Evolutionary conservation across 257 asterid genomes (phyloP).

Genomic region (Solanum raphanifolium): DNA sequence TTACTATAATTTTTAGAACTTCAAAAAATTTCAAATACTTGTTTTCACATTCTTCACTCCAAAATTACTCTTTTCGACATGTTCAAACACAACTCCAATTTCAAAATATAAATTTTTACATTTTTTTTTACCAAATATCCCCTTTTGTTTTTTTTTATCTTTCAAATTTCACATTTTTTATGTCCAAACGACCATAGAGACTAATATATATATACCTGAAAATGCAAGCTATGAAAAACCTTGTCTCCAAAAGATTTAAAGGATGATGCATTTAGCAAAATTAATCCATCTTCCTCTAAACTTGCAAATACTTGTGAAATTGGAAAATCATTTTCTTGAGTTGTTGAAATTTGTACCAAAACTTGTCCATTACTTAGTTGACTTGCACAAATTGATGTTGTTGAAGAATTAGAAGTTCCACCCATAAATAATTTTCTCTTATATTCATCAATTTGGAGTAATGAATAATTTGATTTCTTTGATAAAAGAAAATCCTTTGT

Average conservation of each 20-base stretch:
- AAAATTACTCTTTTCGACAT: too few species aligned
- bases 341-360: slow-evolving; percentile 33
- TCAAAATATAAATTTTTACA: too few species aligned
- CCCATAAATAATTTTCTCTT: not conserved
- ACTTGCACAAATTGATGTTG: slow-evolving; percentile 25
- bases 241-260: slow-evolving; percentile 44
- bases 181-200: too few species aligned
- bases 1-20: too few species aligned
- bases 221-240: slow-evolving; percentile 45
- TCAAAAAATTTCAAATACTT: not conserved
- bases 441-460: not conserved
- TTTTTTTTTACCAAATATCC: too few species aligned
- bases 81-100: not conserved
- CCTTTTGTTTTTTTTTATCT: too few species aligned
- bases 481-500: slow-evolving; percentile 33
- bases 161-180: too few species aligned
- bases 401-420: not conserved
- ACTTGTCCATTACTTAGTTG: slow-evolving; percentile 29
- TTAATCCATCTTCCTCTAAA: slow-evolving; percentile 42
- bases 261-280: slow-evolving; percentile 32
- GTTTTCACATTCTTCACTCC: not conserved
- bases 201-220: slow-evolving; percentile 29
- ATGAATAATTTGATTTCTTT: slow-evolving; percentile 3
- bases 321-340: slow-evolving; percentile 6
- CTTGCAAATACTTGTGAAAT: slow-evolving; percentile 17